Evolutionary conservation across 2,329 filamentous ascomycete species (phyloP), one percentile per base, ranked within the genome.

Genomic region (Didymella exigua): DNA sequence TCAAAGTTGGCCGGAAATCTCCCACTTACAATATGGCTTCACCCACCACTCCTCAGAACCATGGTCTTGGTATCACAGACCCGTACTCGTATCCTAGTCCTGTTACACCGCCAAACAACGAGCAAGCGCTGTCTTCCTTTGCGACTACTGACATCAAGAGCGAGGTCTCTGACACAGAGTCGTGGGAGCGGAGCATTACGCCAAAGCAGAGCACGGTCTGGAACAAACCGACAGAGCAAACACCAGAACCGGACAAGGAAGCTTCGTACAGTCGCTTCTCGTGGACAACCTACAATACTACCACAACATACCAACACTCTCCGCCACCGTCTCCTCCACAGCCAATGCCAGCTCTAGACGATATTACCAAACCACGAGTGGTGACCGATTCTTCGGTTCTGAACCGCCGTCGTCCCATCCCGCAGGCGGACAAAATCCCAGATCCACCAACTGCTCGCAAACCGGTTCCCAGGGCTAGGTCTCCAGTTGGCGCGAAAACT

Each of bases 301-400:
- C 59, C 54, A 73, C 71, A 6, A 76, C 74, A 3, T 73, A 76
- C 52, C 74, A 77, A 42, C 72, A 75, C 48, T 77, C 76, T 42
- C 76, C 76, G 34, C 76, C 76, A 3, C 72, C 75, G 9, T 78
- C 75, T 46, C 78, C 78, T 16, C 73, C 72, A 19, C 73, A 74
- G 13, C 67, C 70, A 16, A 63, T 76, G 9, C 73, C 76, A 8
- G 63, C 64, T 3, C 16, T 57, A 23, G 37, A 42, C 4, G 54
- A 43, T 18, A 44, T 44, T 34, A 55, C 49, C 27, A 60, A 42
- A 41, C 40, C 60, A 11, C 40, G 61, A 31, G 54, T 65, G 10
- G 66, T 65, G 16, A 64, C 66, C 30, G 68, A 72, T 31, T 59
- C 65, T n/a, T 66, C 67, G 1, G 66, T 74, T 24, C 62, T 74